Evolutionary conservation across 371 early-diverging fungal species (phyloP).

Genomic region (Basidiobolus heterosporus): DNA sequence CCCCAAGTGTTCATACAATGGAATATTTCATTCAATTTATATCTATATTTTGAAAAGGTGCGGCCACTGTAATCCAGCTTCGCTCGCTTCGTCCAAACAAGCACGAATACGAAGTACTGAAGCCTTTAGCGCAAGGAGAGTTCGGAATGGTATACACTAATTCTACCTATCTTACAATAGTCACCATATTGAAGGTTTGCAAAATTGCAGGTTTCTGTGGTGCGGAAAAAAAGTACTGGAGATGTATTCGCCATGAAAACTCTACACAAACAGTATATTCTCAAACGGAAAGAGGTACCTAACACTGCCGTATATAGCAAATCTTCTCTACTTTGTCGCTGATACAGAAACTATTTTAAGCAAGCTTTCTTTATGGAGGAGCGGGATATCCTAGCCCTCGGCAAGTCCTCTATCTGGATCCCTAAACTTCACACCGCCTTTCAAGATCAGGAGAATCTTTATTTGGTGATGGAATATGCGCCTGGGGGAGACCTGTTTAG

Average conservation of each 20-base stretch:
- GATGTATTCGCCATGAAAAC: conserved; percentile 91
- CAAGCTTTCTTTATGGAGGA: conserved; percentile 84
- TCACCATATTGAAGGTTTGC: neutral
- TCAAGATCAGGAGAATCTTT: conserved; percentile 75
- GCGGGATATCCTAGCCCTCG: conserved; percentile 58
- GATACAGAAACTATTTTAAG: conserved; percentile 10
- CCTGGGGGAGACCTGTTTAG: conserved; percentile 94
- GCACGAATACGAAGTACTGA: conserved; percentile 71
- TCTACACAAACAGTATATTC: conserved; percentile 68
- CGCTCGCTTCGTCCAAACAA: conserved; percentile 47
- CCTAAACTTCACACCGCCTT: conserved; percentile 73
- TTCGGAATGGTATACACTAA: conserved; percentile 59
- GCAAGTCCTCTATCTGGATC: conserved; percentile 59
- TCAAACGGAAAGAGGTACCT: conserved; percentile 61
- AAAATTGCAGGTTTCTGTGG: conserved; percentile 43
- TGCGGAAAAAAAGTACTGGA: conserved; percentile 43
- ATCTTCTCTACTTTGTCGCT: conserved; percentile 7
- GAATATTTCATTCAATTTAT: neutral
- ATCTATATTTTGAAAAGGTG: conserved; percentile 23
- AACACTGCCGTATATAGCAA: neutral
- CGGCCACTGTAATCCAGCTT: conserved; percentile 30
- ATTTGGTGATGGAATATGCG: conserved; percentile 92
- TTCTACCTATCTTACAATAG: conserved; percentile 1
- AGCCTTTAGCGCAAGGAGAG: conserved; percentile 78
- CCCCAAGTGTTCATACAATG: neutral